Base-by-base conservation (phyloP, 164 flowering plant species). In the Brasenia schreberi region DNA sequence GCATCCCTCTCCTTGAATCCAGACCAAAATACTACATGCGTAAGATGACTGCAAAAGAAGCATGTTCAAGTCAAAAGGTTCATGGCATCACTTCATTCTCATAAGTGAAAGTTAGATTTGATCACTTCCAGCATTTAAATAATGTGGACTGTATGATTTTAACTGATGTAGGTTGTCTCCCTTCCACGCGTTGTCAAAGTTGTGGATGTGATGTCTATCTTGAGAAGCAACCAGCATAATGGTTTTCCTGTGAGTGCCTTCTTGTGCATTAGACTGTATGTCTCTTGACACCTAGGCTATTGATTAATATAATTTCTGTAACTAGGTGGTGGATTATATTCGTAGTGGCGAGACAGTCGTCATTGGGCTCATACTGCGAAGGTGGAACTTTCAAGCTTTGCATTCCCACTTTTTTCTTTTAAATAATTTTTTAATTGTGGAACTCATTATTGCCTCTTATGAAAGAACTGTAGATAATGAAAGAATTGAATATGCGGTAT, bases 21-120 rank as follows among this genome's bases (percentile, higher is more conserved):
- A 84, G 80, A 74, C 97, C 99, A 65, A 92, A 91, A 68, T 80
- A 86, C 49, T 80, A 85, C 70, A 89, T 94, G 97, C 82, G 99
- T 61, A 81, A 71, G 59, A 83, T 87, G 87, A 84, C 88, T 17
- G 99, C 96, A 67, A 91, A 79, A 72, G 97, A 94, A 67, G 96
- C 85, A 68, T 94, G 90, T 79, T 81, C 85, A 66, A 82, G 69
- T 71, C 92, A 81, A 71, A 87, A 87, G 97, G 97, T 92, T 39
- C 61, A 63, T 76, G 39, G 62, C 7, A 60, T 60, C 19, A 60
- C 10, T 60, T n/a, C 62, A 60, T n/a, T 60, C 27, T 60, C 53
- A 45, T 45, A 45, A 5, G 11, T 45, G 53, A 45, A 45, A 45
- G 12, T 45, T 45, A 7, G 12, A 45, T 5, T 45, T 45, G 12